Conservation (phyloP, 2,329 filamentous ascomycete species). For the Fusarium udum region DNA sequence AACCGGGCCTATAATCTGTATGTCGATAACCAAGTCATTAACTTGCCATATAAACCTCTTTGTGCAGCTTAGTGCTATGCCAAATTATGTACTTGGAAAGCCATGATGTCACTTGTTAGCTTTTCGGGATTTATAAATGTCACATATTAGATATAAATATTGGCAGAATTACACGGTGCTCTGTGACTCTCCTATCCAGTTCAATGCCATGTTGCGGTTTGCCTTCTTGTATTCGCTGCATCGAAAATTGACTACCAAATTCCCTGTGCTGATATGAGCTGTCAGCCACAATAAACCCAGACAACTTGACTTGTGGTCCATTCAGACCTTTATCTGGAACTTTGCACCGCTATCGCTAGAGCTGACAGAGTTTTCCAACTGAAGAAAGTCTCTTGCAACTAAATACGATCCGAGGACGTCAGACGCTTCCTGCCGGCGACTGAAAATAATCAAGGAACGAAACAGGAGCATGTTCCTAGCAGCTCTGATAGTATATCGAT, state of each 20-base stretch:
- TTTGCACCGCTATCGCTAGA: no score
- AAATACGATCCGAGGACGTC: not conserved
- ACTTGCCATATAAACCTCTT: fast-evolving
- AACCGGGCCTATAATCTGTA: not conserved
- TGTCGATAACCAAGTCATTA: not conserved
- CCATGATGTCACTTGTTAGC: fast-evolving
- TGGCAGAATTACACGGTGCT: no score
- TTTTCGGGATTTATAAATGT: no score
- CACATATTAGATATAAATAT: no score
- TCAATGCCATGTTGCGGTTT: no score
- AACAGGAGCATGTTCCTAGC: not conserved
- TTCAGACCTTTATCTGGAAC: not conserved
- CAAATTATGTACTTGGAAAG: not conserved
- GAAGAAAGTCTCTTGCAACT: not conserved
- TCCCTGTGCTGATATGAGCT: fast-evolving
- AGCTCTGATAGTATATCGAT: not conserved
- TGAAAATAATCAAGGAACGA: not conserved
- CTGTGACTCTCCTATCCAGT: no score
- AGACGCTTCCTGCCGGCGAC: fast-evolving
- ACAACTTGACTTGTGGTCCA: not conserved
- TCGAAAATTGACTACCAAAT: not conserved
- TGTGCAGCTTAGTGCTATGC: not conserved
- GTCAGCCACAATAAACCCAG: not conserved
- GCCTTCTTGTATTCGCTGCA: no score
- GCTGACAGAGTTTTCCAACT: not conserved